Evolutionary conservation across 116 monocot species (phyloP).

Genomic region (Papilionanthe hybrid): DNA sequence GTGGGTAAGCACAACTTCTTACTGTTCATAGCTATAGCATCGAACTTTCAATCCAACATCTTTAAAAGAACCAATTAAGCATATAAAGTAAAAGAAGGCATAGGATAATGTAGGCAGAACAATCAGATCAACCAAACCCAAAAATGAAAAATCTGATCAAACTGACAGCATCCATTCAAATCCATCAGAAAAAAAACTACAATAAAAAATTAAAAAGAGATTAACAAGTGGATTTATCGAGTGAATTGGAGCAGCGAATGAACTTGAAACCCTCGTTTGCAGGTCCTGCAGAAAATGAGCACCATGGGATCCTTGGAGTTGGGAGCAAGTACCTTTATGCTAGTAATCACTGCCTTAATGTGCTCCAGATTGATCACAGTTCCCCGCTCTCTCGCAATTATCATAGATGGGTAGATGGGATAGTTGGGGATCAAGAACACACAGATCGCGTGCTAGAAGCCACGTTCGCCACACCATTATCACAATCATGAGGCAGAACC

Average conservation of each 20-base stretch:
- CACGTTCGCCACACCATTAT: constrained; percentile 32
- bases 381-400: constrained; percentile 39
- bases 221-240: background rate
- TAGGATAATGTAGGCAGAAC: background rate
- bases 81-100: background rate
- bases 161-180: background rate
- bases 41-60: background rate
- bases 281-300: constrained; percentile 30
- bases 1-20: background rate
- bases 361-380: constrained; percentile 42
- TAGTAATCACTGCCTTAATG: constrained; percentile 36
- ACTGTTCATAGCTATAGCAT: background rate
- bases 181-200: background rate
- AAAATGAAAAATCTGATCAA: background rate
- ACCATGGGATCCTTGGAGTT: constrained; percentile 40
- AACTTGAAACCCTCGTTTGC: constrained; percentile 22
- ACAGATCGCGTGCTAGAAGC: constrained; percentile 30
- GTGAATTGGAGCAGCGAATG: constrained; percentile 11
- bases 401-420: constrained; percentile 47
- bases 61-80: background rate
- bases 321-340: constrained; percentile 31
- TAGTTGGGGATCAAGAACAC: constrained; percentile 38
- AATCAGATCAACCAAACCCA: background rate
- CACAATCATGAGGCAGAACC: no score
- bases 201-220: background rate